Conservation (phyloP, 2,329 filamentous ascomycete species). For the Neoscytalidium dimidiatum region DNA sequence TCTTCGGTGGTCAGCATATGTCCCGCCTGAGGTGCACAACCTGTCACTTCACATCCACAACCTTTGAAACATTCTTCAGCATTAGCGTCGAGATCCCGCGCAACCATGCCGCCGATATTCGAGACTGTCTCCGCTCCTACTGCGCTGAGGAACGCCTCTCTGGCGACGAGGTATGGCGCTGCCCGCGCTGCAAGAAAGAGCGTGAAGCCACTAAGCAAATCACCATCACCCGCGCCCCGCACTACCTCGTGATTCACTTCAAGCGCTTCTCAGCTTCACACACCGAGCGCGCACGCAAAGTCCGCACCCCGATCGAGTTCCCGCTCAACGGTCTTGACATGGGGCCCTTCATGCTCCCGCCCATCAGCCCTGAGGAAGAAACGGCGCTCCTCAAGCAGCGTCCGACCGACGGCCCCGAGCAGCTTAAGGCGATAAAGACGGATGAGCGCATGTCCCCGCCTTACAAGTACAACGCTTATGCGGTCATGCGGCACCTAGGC, state of each 20-base stretch:
- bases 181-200: conserved; percentile 71
- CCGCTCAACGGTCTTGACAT: conserved; percentile 71
- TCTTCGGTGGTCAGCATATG: conserved; percentile 74
- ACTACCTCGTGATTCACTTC: conserved; percentile 76
- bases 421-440: conserved; percentile 35
- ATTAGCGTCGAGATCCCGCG: conserved; percentile 71
- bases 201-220: conserved; percentile 70
- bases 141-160: conserved; percentile 67
- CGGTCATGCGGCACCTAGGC: conserved; percentile 77
- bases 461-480: conserved; percentile 83
- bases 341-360: conserved; percentile 59
- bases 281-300: conserved; percentile 63
- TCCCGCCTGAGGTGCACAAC: conserved; percentile 62
- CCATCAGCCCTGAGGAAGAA: conserved; percentile 39
- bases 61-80: conserved; percentile 70
- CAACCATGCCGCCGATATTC: conserved; percentile 60
- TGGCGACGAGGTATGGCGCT: conserved; percentile 70
- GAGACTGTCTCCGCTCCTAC: conserved; percentile 71
- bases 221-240: conserved; percentile 75
- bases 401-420: conserved; percentile 26
- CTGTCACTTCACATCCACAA: conserved; percentile 65
- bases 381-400: conserved; percentile 36
- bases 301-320: conserved; percentile 72
- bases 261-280: conserved; percentile 66
- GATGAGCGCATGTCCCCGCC: conserved; percentile 54